Evolutionary conservation across 805 yeast species (phyloP), one percentile per base, ranked within the genome.

Genomic region (Starmerella vaccinii): DNA sequence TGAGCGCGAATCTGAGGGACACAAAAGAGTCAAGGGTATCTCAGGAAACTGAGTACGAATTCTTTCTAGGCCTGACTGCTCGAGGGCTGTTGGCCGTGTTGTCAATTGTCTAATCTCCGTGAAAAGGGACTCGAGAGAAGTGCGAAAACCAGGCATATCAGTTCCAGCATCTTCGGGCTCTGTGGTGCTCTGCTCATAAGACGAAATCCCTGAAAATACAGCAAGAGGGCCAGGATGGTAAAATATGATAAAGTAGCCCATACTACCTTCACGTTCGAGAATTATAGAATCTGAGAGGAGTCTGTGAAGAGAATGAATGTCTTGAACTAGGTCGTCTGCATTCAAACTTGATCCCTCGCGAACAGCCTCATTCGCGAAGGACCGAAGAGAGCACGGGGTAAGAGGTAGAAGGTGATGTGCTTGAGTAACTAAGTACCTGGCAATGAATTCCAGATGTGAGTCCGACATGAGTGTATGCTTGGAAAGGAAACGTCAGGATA

Each of bases 201-300:
- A 8, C 30, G 5, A 4, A 7, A 15, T 26, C 2, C 32, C 21
- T n/a, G 32, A 9, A 6, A 24, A 26, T 2, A 16, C 23, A 8
- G 24, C 39, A 19, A 53, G 47, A 18, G 50, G 43, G 1, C 37
- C 29, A 9, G 13, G 27, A 29, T 51, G 27, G 24, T 48, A 54
- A 24, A 49, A 54, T 1, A 49, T 32, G 9, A 55, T 41, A 26
- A 47, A 52, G 22, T 45, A 16, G 18, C 54, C 58, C 8, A 21
- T 23, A 3, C 19, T 10, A 5, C 32, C 39, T 33, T 55, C 58
- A 3, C 45, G 42, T 34, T 55, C 58, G 8, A 55, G 26, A 5
- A 52, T 21, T n/a, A 55, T 16, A 0, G 24, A 34, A 7, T 44
- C 12, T 5, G 52, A 47, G 10, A 27, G 26, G 27, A 13, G 5